Evolutionary conservation across 2,329 filamentous ascomycete genomes (phyloP).

Genomic region (Aspergillaceae sp.): DNA sequence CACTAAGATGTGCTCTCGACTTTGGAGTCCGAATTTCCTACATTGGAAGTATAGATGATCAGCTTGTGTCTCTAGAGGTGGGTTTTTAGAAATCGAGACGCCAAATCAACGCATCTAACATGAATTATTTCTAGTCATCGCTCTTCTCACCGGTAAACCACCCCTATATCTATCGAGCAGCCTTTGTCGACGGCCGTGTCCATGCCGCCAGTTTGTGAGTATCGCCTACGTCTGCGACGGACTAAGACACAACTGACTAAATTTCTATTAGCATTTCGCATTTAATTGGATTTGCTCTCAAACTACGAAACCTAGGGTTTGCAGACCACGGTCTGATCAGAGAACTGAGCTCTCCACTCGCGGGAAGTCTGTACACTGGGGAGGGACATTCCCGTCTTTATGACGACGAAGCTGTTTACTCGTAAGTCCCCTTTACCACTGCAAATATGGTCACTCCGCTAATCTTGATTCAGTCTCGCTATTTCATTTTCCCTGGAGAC

Average conservation of each 20-base stretch:
- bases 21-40: slow-evolving; percentile 79
- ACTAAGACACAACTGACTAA: not conserved
- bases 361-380: slow-evolving; percentile 81
- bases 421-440: slow-evolving; percentile 39
- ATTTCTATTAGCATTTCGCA: slow-evolving; percentile 58
- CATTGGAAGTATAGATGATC: slow-evolving; percentile 91
- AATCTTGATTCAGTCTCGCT: slow-evolving; percentile 46
- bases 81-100: slow-evolving; percentile 11
- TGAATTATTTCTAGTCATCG: slow-evolving; percentile 51
- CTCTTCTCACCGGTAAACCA: slow-evolving; percentile 78
- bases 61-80: slow-evolving; percentile 85
- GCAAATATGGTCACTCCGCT: not conserved
- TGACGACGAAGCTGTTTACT: slow-evolving; percentile 78
- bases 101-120: slow-evolving; percentile 12
- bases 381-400: slow-evolving; percentile 92
- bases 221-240: not conserved
- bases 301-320: slow-evolving; percentile 85
- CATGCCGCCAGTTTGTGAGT: slow-evolving; percentile 80
- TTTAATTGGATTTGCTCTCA: slow-evolving; percentile 84
- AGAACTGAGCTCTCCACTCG: slow-evolving; percentile 78
- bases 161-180: slow-evolving; percentile 89
- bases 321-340: slow-evolving; percentile 88
- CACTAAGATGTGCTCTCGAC: slow-evolving; percentile 64
- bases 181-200: slow-evolving; percentile 86
- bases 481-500: slow-evolving; percentile 68